phyloP scores from a whole-genome alignment of 2,329 filamentous ascomycete species.

The Penicillium capsulatum region DNA sequence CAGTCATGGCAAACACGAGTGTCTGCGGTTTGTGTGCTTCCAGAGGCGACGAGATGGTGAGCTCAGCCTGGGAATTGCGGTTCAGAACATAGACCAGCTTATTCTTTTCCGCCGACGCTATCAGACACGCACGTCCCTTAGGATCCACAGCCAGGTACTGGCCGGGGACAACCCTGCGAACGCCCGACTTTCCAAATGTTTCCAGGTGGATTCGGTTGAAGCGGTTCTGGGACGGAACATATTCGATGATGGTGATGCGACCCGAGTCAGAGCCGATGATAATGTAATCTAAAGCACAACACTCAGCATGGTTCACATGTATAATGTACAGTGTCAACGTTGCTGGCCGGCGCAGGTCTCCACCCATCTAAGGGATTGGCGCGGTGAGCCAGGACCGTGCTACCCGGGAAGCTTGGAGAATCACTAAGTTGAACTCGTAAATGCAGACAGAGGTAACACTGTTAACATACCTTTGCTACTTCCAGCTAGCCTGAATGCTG shows the following conservation, averaged over 20 bases:
- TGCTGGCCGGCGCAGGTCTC: constrained; percentile 33
- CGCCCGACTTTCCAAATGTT: constrained; percentile 95
- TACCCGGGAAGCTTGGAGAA: constrained; percentile 59
- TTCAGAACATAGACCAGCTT: constrained; percentile 99
- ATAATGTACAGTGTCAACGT: constrained; percentile 29
- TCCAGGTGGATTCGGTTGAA: constrained; percentile 90
- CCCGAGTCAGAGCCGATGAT: constrained; percentile 95
- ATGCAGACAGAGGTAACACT: constrained; percentile 14
- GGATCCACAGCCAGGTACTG: constrained; percentile 95
- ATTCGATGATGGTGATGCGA: constrained; percentile 90
- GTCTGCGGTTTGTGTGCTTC: constrained; percentile 94
- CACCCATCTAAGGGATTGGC: constrained; percentile 27
- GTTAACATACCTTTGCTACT: constrained; percentile 82
- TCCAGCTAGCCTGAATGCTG: constrained; percentile 85
- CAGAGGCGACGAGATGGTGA: constrained; percentile 93
- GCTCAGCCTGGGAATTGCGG: constrained; percentile 85
- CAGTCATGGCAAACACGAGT: constrained; percentile 80
- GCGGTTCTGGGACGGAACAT: constrained; percentile 76
- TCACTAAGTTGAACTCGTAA: constrained; percentile 63
- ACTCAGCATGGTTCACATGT: constrained; percentile 42
- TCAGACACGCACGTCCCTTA: constrained; percentile 89
- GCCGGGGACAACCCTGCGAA: constrained; percentile 87
- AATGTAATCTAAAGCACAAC: constrained; percentile 70
- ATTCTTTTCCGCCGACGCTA: constrained; percentile 95
- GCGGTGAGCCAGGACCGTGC: constrained; percentile 41